These are phyloP conservation scores for Daedaleopsis sinensis DNA, from an alignment of 768 basidiomycete genomes.

Conservation along the genomic window DNA sequence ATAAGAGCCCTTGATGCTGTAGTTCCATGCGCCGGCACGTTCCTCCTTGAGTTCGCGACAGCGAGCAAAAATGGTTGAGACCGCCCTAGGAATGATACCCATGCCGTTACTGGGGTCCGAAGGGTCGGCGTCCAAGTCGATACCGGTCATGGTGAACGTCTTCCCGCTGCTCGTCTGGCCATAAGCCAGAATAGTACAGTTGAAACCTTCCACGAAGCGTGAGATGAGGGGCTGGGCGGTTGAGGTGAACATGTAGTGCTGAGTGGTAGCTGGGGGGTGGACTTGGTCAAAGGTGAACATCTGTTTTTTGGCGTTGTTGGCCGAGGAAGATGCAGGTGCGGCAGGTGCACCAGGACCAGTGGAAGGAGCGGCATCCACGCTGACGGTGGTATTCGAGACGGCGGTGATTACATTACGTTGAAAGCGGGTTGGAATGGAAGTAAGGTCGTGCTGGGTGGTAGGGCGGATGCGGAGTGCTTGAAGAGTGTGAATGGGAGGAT, in stretches of 20 bases:
- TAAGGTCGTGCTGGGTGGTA: slow-evolving; percentile 78
- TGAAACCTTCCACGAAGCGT: slow-evolving; percentile 91
- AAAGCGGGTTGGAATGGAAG: slow-evolving; percentile 90
- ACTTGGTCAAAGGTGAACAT: slow-evolving; percentile 94
- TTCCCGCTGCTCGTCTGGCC: slow-evolving; percentile 98
- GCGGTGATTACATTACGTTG: slow-evolving; percentile 88
- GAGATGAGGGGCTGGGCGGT: slow-evolving; percentile 86
- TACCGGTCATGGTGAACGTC: slow-evolving; percentile 97
- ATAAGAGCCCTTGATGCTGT: slow-evolving; percentile 85
- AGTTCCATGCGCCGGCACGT: slow-evolving; percentile 76
- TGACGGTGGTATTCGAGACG: slow-evolving; percentile 69
- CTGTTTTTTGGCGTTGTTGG: slow-evolving; percentile 73
- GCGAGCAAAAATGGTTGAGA: slow-evolving; percentile 82
- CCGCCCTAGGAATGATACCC: slow-evolving; percentile 95
- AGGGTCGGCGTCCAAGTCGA: slow-evolving; percentile 87
- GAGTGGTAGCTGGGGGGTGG: slow-evolving; percentile 81
- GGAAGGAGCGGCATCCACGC: slow-evolving; percentile 74
- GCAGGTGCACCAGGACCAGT: slow-evolving; percentile 53
- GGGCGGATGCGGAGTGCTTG: slow-evolving; percentile 91
- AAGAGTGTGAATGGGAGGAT: slow-evolving; percentile 22
- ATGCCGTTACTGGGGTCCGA: slow-evolving; percentile 81
- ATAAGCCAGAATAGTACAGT: slow-evolving; percentile 97
- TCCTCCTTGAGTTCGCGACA: slow-evolving; percentile 79
- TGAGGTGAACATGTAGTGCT: slow-evolving; percentile 82
- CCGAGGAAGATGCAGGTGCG: slow-evolving; percentile 43